Percentiles rank a stretch among this genome's conserved stretches.
phyloP scores from a whole-genome alignment of 2,329 filamentous ascomycete genomes.

The Orbilia ellipsospora region DNA sequence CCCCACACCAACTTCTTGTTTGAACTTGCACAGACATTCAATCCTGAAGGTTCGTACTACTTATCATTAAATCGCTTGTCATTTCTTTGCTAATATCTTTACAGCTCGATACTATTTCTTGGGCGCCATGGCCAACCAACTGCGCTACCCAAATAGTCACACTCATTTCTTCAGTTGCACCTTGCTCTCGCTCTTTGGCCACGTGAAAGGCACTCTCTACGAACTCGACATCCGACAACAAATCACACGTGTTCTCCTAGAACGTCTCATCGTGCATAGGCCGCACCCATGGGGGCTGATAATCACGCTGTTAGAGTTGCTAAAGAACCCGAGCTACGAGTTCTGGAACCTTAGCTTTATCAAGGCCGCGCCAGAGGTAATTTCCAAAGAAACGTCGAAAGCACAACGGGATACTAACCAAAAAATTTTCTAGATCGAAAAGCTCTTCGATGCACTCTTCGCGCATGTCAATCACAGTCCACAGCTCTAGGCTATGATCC shows the following conservation, averaged over 20 bases:
- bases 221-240: slow-evolving; percentile 87
- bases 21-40: slow-evolving; percentile 78
- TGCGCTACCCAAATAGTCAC: slow-evolving; percentile 87
- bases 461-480: slow-evolving; percentile 62
- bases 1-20: slow-evolving; percentile 78
- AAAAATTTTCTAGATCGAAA: slow-evolving; percentile 63
- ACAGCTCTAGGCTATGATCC: slow-evolving; percentile 22
- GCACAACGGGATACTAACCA: not conserved
- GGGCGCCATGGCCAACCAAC: slow-evolving; percentile 86
- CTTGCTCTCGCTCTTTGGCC: slow-evolving; percentile 84
- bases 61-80: not conserved
- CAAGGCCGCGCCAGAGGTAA: slow-evolving; percentile 86
- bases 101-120: slow-evolving; percentile 82
- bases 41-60: slow-evolving; percentile 68
- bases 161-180: slow-evolving; percentile 93
- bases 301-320: slow-evolving; percentile 84
- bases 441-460: slow-evolving; percentile 65
- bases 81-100: slow-evolving; percentile 16
- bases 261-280: slow-evolving; percentile 86
- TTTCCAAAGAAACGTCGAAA: not conserved
- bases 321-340: slow-evolving; percentile 88
- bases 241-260: slow-evolving; percentile 86
- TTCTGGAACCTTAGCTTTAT: slow-evolving; percentile 96
- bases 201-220: slow-evolving; percentile 77
- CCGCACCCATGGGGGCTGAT: slow-evolving; percentile 97